These are phyloP conservation scores for Chalciporus sp. DNA, from an alignment of 1,284 basidiomycete genomes.

Conservation along the genomic window DNA sequence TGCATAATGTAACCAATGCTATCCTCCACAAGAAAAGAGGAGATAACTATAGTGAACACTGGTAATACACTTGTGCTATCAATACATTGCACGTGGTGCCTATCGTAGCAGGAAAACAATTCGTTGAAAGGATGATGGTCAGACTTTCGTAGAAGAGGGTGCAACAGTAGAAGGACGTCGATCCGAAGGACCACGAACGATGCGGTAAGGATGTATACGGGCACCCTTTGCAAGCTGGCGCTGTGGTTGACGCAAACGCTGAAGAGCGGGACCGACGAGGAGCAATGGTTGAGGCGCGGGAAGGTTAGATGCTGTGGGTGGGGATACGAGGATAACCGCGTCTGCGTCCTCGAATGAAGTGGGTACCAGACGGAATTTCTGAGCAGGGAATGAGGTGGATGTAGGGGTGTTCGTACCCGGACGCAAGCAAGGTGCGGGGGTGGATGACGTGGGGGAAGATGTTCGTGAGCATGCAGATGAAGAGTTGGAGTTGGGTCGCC, in stretches of 20 bases:
- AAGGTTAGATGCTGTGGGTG: conserved; percentile 14
- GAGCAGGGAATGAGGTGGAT: conserved; percentile 2
- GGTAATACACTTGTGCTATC: conserved; percentile 17
- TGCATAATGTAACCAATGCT: conserved; percentile 1
- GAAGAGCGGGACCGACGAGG: conserved; percentile 47
- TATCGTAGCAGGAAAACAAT: conserved; percentile 1
- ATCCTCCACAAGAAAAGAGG: background rate
- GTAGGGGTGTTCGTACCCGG: conserved; percentile 19
- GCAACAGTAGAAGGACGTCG: conserved; percentile 2
- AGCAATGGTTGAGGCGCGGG: conserved; percentile 37
- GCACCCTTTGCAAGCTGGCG: conserved; percentile 47
- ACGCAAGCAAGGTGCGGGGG: conserved; percentile 20
- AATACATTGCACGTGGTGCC: conserved; percentile 15
- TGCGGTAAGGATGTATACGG: conserved; percentile 57
- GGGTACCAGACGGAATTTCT: conserved; percentile 49
- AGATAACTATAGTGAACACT: conserved; percentile 1
- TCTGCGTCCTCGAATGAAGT: conserved; percentile 53
- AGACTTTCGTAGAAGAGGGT: background rate
- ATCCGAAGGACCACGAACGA: conserved; percentile 25
- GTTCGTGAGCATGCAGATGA: conserved; percentile 3
- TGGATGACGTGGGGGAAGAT: conserved; percentile 25
- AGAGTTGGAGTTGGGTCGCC: conserved; percentile 4
- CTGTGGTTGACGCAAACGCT: conserved; percentile 41
- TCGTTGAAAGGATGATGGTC: background rate
- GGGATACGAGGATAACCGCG: conserved; percentile 53